These are phyloP conservation scores for Talaromyces albobiverticillius DNA, from an alignment of 2,329 filamentous ascomycete genomes.

Conservation along the genomic window DNA sequence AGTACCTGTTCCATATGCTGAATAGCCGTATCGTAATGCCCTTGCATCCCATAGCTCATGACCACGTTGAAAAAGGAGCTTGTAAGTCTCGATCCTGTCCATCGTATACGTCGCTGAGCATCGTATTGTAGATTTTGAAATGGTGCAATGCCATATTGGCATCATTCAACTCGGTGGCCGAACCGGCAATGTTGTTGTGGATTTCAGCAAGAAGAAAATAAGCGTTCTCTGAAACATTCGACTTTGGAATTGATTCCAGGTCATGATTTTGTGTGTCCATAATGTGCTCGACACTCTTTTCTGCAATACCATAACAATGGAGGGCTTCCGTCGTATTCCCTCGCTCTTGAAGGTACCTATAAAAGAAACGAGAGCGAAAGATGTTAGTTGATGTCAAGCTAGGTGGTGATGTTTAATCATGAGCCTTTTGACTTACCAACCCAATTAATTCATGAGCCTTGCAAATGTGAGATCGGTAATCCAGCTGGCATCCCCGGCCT, in stretches of 20 bases:
- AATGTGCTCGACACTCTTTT: neutral
- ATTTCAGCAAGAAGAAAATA: neutral
- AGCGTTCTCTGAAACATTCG: neutral
- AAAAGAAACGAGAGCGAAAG: too few species aligned
- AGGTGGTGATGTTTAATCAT: neutral
- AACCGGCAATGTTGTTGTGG: neutral
- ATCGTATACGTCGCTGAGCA: neutral
- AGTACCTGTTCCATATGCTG: neutral
- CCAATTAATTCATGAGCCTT: neutral
- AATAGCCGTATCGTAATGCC: neutral
- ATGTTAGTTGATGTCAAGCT: neutral
- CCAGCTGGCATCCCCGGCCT: neutral
- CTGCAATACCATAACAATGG: neutral
- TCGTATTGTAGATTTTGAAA: conserved; percentile 1
- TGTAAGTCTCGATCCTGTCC: neutral
- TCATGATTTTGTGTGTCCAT: neutral
- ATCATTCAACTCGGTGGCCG: neutral
- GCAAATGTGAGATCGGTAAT: neutral
- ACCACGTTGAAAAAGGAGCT: neutral
- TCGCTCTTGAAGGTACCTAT: neutral
- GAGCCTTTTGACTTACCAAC: neutral
- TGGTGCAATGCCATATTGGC: neutral
- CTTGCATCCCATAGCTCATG: neutral
- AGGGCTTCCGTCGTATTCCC: neutral
- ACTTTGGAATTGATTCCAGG: neutral